Evolutionary conservation across 2,329 filamentous ascomycete genomes (phyloP).

Genomic region (Keithomyces neogunnii): DNA sequence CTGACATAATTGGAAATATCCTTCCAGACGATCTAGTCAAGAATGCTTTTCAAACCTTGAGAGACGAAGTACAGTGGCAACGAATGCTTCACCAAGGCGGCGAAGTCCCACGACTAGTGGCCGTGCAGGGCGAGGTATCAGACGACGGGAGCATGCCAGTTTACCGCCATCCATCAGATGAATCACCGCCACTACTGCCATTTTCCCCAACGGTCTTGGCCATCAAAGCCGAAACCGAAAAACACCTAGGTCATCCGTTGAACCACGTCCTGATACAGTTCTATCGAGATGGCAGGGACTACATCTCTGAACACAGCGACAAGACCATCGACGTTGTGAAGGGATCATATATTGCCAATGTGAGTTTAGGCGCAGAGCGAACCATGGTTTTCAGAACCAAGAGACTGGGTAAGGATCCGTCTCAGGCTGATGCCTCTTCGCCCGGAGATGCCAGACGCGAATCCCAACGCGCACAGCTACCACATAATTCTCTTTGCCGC

Average conservation of each 20-base stretch:
- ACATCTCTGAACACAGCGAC: constrained; percentile 94
- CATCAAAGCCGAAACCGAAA: constrained; percentile 62
- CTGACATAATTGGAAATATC: constrained; percentile 61
- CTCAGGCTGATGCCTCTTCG: not conserved
- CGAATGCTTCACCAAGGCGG: constrained; percentile 89
- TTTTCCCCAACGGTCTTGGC: constrained; percentile 67
- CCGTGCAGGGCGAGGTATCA: constrained; percentile 69
- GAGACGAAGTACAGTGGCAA: constrained; percentile 75
- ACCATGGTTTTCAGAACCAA: constrained; percentile 88
- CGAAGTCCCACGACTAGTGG: constrained; percentile 83
- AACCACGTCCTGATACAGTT: constrained; percentile 93
- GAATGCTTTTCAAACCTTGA: constrained; percentile 60
- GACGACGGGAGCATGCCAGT: constrained; percentile 69
- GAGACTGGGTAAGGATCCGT: constrained; percentile 39
- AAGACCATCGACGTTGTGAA: constrained; percentile 88
- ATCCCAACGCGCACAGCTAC: constrained; percentile 62
- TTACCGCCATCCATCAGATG: constrained; percentile 92
- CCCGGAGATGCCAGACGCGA: constrained; percentile 33
- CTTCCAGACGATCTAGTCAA: constrained; percentile 49
- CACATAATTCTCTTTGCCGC: constrained; percentile 82
- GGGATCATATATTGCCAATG: constrained; percentile 79
- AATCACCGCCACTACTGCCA: constrained; percentile 65
- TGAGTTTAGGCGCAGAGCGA: constrained; percentile 85
- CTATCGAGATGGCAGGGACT: constrained; percentile 82
- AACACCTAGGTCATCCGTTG: constrained; percentile 64